These are phyloP conservation scores for Rutstroemia sp. DNA, from an alignment of 2,329 filamentous ascomycete genomes.

Conservation along the genomic window DNA sequence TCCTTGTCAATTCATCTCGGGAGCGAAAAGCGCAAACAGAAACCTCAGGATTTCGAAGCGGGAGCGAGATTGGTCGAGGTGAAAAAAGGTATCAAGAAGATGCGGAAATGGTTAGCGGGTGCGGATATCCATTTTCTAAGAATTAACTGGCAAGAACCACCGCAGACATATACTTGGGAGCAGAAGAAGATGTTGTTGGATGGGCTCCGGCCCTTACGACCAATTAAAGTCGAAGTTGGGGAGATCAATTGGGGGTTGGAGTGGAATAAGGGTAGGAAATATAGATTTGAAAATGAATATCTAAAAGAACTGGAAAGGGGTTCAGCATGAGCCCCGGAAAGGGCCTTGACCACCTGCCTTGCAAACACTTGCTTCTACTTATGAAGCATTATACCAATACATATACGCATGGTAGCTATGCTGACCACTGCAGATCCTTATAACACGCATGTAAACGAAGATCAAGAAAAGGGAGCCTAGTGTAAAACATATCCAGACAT, in stretches of 20 bases:
- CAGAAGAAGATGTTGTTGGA: constrained; percentile 24
- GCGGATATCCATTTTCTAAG: constrained; percentile 20
- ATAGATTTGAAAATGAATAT: constrained; percentile 21
- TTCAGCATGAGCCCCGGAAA: background rate
- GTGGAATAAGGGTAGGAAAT: constrained; percentile 24
- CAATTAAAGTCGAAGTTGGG: constrained; percentile 17
- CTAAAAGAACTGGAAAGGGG: constrained; percentile 21
- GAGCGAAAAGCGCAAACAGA: constrained; percentile 28
- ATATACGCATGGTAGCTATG: too few relatives aligned
- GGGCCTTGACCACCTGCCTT: too few relatives aligned
- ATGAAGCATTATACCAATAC: too few relatives aligned
- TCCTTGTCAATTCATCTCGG: constrained; percentile 21
- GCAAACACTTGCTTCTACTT: too few relatives aligned
- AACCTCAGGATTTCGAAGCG: constrained; percentile 28
- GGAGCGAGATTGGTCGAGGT: constrained; percentile 60
- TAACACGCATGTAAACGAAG: too few relatives aligned
- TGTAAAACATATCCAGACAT: background rate
- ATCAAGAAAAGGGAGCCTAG: too few relatives aligned
- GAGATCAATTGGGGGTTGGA: constrained; percentile 25
- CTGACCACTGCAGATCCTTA: too few relatives aligned
- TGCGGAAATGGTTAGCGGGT: constrained; percentile 21
- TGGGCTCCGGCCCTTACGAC: constrained; percentile 17
- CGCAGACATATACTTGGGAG: constrained; percentile 24
- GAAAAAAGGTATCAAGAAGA: constrained; percentile 57
- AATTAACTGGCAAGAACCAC: constrained; percentile 25